A percentile compares a stretch with the other conserved stretches of the same genome.
Conservation (phyloP, 441 rosid species). For the Adansonia grandidieri region DNA sequence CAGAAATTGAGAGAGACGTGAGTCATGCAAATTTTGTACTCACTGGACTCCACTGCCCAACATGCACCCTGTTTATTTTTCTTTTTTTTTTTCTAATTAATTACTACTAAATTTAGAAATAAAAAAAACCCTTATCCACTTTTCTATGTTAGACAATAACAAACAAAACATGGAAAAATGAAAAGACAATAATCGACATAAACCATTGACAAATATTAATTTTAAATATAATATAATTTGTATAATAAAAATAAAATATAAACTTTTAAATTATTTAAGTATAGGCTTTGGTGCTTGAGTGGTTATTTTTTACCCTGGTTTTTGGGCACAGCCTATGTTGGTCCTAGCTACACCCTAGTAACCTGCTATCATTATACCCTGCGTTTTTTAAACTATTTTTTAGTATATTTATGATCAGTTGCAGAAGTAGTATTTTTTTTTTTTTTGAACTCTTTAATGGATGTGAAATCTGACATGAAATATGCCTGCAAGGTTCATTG, state of each 20-base stretch:
- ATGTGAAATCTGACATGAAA: conserved; percentile 24
- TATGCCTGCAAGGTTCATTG: conserved; percentile 23
- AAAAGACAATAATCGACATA: background rate
- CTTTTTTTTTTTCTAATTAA: background rate
- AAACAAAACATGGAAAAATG: background rate
- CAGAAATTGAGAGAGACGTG: conserved; percentile 47
- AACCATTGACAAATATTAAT: too few relatives aligned
- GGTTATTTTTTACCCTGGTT: background rate
- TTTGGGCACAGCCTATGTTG: background rate
- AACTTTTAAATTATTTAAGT: too few relatives aligned
- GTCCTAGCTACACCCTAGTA: background rate
- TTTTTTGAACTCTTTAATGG: background rate
- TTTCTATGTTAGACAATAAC: too few relatives aligned
- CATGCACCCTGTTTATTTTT: conserved; percentile 24
- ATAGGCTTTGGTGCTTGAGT: background rate
- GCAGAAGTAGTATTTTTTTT: background rate
- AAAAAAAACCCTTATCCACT: too few relatives aligned
- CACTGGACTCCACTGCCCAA: conserved; percentile 29
- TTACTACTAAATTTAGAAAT: background rate
- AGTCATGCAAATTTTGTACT: conserved; percentile 32
- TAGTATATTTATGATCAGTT: background rate
- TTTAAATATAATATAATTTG: too few relatives aligned
- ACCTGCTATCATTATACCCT: conserved; percentile 17
- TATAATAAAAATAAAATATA: too few relatives aligned
- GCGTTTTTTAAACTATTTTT: background rate